Base-by-base conservation (phyloP, 257 asterid genomes). In the Penstemon eatonii region DNA sequence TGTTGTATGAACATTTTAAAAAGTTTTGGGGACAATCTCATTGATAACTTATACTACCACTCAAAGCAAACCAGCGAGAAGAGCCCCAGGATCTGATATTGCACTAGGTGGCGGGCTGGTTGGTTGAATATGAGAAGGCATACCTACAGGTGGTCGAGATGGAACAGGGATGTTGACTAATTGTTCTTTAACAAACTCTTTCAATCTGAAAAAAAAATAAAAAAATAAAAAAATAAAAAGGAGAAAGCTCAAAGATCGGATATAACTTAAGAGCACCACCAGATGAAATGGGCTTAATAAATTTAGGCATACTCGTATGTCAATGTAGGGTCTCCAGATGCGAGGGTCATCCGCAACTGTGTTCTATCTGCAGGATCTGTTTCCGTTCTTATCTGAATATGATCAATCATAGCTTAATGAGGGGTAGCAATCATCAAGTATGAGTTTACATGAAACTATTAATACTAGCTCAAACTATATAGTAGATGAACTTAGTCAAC, bases 321-420 rank as follows among this genome's bases (percentile, higher is more conserved):
- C 52, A 92, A 87, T 12, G 78, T 61, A 56, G 94, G 92, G 78
- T 89, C 96, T 72, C 98, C 98, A 0, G 98, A 89, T 68, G 96
- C 96, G 69, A 86, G 72, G 3, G 96, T 92, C 89, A 89, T 83
- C 8, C 98, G 95, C 71, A 92, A 70, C 77, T 92, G 98, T 19
- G 98, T 87, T 83, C 98, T 84, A 78, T 92, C 98, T 3, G 98
- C 92, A 52, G 98, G 96, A 82, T 92, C 98, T 5, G 98, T 92
- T 85, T 92, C 98, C 68, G 89, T 83, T 86, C 98, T 86, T 73
- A 83, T 58, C 98, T 92, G 86, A 66, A 66, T 49, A 63, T 60
- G 56, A 41, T 47, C 60, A 43, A 69, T 60, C 19, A 74, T 59
- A 39, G 66, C 43, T 25, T 25, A 18, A 33, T 62, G 12, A 54